Evolutionary conservation across 2,329 filamentous ascomycete genomes (phyloP).

Genomic region (Colletotrichum cuscutae): DNA sequence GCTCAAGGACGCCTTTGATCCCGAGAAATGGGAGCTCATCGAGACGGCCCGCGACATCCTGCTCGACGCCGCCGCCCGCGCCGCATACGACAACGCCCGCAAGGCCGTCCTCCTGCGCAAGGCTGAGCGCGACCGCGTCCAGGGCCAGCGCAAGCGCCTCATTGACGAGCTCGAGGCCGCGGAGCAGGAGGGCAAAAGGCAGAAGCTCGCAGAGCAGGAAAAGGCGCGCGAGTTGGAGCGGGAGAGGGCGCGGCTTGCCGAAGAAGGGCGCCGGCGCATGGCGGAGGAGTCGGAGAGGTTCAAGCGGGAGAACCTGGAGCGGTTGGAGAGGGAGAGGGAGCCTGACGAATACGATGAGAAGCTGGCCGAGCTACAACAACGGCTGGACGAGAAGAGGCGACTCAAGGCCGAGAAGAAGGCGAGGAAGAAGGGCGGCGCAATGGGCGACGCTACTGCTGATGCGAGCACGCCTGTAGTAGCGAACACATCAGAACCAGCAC

Average conservation of each 20-base stretch:
- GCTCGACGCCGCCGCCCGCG: slow-evolving; percentile 74
- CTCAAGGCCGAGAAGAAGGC: slow-evolving; percentile 50
- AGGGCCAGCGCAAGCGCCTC: slow-evolving; percentile 78
- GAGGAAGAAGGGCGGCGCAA: slow-evolving; percentile 39
- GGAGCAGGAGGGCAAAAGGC: slow-evolving; percentile 73
- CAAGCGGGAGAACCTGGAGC: slow-evolving; percentile 48
- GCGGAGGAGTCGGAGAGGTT: slow-evolving; percentile 51
- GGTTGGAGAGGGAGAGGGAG: slow-evolving; percentile 43
- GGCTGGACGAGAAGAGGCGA: slow-evolving; percentile 50
- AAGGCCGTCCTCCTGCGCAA: slow-evolving; percentile 76
- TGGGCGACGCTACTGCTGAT: not conserved
- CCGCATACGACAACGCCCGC: slow-evolving; percentile 81
- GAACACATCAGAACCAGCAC: not conserved
- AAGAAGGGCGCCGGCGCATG: slow-evolving; percentile 46
- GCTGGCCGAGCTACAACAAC: slow-evolving; percentile 35
- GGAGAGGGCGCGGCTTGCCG: slow-evolving; percentile 49
- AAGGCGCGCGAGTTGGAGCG: slow-evolving; percentile 47
- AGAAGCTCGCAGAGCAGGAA: slow-evolving; percentile 60
- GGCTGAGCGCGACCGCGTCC: slow-evolving; percentile 78
- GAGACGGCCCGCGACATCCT: slow-evolving; percentile 90
- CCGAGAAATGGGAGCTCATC: slow-evolving; percentile 85
- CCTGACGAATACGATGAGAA: slow-evolving; percentile 42
- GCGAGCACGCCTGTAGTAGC: not conserved
- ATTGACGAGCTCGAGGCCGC: slow-evolving; percentile 87
- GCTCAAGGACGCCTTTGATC: slow-evolving; percentile 77